Evolutionary conservation across 139 green algal genomes (phyloP).

Genomic region (Chlamydomonas schloesseri): DNA sequence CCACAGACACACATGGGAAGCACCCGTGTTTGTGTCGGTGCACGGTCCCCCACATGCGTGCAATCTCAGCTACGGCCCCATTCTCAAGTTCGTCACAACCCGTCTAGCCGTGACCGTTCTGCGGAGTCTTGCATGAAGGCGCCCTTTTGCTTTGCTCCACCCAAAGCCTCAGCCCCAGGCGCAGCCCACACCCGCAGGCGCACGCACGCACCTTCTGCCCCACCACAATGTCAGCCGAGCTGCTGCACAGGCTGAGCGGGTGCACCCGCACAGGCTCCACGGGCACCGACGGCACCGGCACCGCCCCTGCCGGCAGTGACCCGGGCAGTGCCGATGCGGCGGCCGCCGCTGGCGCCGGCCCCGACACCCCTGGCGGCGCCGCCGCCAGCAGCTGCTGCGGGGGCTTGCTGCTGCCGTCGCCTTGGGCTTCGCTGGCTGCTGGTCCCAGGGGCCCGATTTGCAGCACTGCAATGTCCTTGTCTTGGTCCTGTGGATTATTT

Average conservation of each 20-base stretch:
- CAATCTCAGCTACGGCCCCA: too few species aligned
- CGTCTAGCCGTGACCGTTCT: background rate
- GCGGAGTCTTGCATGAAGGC: too few species aligned
- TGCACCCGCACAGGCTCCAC: slow-evolving; percentile 48
- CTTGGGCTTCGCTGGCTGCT: background rate
- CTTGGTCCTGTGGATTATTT: slow-evolving; percentile 60
- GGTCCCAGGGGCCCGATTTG: slow-evolving; percentile 49
- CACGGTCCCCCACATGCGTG: too few species aligned
- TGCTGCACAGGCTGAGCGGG: slow-evolving; percentile 51
- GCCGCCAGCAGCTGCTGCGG: slow-evolving; percentile 5
- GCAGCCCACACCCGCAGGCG: background rate
- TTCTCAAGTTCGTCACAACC: too few species aligned
- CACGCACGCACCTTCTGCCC: slow-evolving; percentile 72
- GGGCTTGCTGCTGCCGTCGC: background rate
- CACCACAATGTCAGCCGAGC: slow-evolving; percentile 71
- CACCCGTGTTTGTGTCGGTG: too few species aligned
- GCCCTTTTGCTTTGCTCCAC: too few species aligned
- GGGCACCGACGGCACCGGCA: background rate
- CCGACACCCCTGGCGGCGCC: too few species aligned
- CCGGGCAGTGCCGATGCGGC: too few species aligned
- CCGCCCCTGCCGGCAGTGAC: background rate
- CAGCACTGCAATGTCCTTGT: slow-evolving; percentile 91
- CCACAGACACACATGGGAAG: too few species aligned
- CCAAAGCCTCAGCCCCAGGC: too few species aligned
- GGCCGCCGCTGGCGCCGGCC: background rate